Evolutionary conservation across 2,329 filamentous ascomycete species (phyloP), one percentile per base, ranked within the genome.

Genomic region (Aphanocladium album): DNA sequence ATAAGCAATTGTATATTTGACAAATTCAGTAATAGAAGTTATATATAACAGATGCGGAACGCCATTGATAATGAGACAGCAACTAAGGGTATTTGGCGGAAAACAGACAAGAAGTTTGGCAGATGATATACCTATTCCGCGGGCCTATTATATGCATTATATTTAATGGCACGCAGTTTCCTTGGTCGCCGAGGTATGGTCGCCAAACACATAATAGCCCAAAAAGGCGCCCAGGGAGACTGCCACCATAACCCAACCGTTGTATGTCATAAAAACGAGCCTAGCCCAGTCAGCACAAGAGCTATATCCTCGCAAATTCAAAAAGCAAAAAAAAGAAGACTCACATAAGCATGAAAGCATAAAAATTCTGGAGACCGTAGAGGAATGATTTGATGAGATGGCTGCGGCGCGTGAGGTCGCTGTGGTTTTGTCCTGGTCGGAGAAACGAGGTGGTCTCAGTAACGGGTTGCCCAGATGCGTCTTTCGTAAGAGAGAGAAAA

Each of bases 211-310:
- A 62, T 96, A 72, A 72, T 96, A 97, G 47, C 95, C 95, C 49
- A 96, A 74, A 66, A 96, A 96, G 0, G 93, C 93, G 17, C 95
- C 95, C 11, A 96, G 79, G 0, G 89, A 89, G 17, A 98, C 93
- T 3, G 93, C 85, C 66, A 96, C 76, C 95, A 99, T 99, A 67
- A 99, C 87, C 88, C 90, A 96, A 60, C 95, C 95, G 70, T 99
- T 99, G 78, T 99, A 99, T n/a, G 95, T 99, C 95, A 99, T 99
- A 77, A 99, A 99, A 23, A 99, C 78, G 63, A 99, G 81, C 95
- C 93, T 98, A 62, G 7, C 8, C 12, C 7, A 16, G 25, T 59
- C 25, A 59, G 7, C 25, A 39, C n/a, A 37, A 7, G 6, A 6
- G 19, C 12, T 39, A 7, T 17, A 9, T 30, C 9, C 9, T 30